phyloP scores from a whole-genome alignment of 2,329 filamentous ascomycete genomes.

The Chaetomium strumarium region DNA sequence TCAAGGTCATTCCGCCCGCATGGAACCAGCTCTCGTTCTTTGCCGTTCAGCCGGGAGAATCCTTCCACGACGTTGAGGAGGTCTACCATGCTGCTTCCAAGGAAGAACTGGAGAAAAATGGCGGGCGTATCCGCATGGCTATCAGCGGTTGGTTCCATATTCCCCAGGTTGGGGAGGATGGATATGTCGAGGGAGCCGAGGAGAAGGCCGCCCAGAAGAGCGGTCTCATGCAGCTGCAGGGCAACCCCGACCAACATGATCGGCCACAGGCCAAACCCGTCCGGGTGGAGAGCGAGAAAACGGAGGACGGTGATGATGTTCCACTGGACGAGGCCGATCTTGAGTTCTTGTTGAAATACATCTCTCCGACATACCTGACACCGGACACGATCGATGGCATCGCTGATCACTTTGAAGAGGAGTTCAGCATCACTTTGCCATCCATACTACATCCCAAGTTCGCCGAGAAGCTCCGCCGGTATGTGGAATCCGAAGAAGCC shows the following conservation, averaged over 20 bases:
- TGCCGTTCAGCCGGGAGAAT: conserved; percentile 95
- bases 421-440: conserved; percentile 77
- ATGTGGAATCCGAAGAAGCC: conserved; percentile 62
- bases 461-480: conserved; percentile 60
- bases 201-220: conserved; percentile 85
- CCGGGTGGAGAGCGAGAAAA: conserved; percentile 35
- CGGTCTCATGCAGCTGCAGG: conserved; percentile 86
- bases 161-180: conserved; percentile 87
- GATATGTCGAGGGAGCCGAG: conserved; percentile 81
- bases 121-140: conserved; percentile 84
- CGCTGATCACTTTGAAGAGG: conserved; percentile 70
- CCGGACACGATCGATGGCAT: conserved; percentile 86
- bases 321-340: conserved; percentile 70
- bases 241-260: conserved; percentile 86
- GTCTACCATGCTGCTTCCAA: conserved; percentile 68
- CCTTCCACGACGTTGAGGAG: conserved; percentile 98
- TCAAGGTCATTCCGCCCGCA: conserved; percentile 80
- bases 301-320: conserved; percentile 46
- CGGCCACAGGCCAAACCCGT: conserved; percentile 61
- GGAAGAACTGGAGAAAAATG: conserved; percentile 59
- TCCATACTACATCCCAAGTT: conserved; percentile 77
- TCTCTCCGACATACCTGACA: conserved; percentile 83
- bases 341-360: conserved; percentile 84
- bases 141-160: conserved; percentile 99
- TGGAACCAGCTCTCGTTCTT: conserved; percentile 99